phyloP scores from a whole-genome alignment of 306 rosid species.

The Gillenia trifoliata region DNA sequence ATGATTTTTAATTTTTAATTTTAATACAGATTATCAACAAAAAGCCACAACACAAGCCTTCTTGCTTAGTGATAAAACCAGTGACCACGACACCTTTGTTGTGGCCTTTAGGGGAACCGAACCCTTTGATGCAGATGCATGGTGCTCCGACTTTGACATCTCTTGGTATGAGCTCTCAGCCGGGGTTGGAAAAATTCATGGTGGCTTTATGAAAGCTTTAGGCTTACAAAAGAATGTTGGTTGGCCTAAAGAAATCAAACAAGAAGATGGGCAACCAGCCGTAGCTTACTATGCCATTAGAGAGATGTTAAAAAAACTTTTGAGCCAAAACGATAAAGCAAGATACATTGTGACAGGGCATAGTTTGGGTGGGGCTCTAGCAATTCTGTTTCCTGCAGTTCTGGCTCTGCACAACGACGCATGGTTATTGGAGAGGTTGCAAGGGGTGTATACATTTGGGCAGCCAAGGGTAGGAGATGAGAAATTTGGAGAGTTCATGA shows the following conservation, averaged over 20 bases:
- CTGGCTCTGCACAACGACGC: slow-evolving; percentile 47
- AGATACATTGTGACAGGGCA: slow-evolving; percentile 61
- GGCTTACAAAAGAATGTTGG: slow-evolving; percentile 48
- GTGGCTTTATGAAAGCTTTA: slow-evolving; percentile 74
- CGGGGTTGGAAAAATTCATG: slow-evolving; percentile 49
- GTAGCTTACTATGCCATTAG: slow-evolving; percentile 55
- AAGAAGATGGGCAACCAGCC: slow-evolving; percentile 14
- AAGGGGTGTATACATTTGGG: slow-evolving; percentile 73
- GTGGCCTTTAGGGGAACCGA: slow-evolving; percentile 74
- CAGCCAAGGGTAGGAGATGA: slow-evolving; percentile 75
- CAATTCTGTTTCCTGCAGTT: slow-evolving; percentile 43
- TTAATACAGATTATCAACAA: slow-evolving; percentile 46
- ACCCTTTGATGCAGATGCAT: slow-evolving; percentile 60
- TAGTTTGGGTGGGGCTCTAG: slow-evolving; percentile 65
- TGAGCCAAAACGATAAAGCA: slow-evolving; percentile 26
- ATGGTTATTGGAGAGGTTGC: slow-evolving; percentile 46
- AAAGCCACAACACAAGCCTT: slow-evolving; percentile 57
- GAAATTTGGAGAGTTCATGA: slow-evolving; percentile 45
- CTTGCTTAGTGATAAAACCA: slow-evolving; percentile 36
- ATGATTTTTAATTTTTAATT: neutral
- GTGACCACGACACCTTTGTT: slow-evolving; percentile 35
- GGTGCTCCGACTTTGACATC: slow-evolving; percentile 72
- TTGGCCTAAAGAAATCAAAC: slow-evolving; percentile 43
- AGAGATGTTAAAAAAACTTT: slow-evolving; percentile 26
- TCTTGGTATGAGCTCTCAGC: slow-evolving; percentile 55